Evolutionary conservation across 768 basidiomycete species (phyloP).

Genomic region (Sporobolomyces phaffii): DNA sequence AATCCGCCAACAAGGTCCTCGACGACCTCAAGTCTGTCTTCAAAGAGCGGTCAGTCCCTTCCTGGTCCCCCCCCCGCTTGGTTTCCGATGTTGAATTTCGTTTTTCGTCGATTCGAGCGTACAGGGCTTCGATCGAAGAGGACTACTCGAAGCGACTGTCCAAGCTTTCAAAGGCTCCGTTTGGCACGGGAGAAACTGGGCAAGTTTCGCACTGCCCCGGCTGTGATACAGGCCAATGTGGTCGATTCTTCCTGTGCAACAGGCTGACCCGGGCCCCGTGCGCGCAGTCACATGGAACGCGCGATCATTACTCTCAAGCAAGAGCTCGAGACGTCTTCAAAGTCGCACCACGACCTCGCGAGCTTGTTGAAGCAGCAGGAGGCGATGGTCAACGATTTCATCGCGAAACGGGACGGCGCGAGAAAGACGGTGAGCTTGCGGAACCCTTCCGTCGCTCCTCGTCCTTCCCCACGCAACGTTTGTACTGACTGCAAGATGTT

Average conservation of each 20-base stretch:
- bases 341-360: slow-evolving; percentile 66
- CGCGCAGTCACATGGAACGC: slow-evolving; percentile 44
- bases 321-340: slow-evolving; percentile 78
- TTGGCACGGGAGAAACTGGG: slow-evolving; percentile 93
- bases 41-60: slow-evolving; percentile 74
- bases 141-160: slow-evolving; percentile 83
- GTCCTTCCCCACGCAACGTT: too few species aligned
- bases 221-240: too few species aligned
- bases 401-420: slow-evolving; percentile 61
- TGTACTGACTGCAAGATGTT: too few species aligned
- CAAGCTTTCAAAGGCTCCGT: slow-evolving; percentile 65
- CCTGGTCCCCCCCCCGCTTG: not conserved
- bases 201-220: slow-evolving; percentile 48
- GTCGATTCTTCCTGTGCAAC: too few species aligned
- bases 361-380: slow-evolving; percentile 72
- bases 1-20: slow-evolving; percentile 57
- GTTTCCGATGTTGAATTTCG: not conserved
- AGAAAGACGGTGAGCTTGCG: slow-evolving; percentile 56
- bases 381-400: slow-evolving; percentile 57
- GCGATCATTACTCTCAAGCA: slow-evolving; percentile 69
- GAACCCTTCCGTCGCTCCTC: not conserved
- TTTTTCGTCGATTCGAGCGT: too few species aligned
- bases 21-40: slow-evolving; percentile 83
- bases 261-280: too few species aligned
- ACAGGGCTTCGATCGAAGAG: slow-evolving; percentile 87